These are phyloP conservation scores for Geotrichum citri-aurantii DNA, from an alignment of 1,139 yeast species.

Conservation along the genomic window DNA sequence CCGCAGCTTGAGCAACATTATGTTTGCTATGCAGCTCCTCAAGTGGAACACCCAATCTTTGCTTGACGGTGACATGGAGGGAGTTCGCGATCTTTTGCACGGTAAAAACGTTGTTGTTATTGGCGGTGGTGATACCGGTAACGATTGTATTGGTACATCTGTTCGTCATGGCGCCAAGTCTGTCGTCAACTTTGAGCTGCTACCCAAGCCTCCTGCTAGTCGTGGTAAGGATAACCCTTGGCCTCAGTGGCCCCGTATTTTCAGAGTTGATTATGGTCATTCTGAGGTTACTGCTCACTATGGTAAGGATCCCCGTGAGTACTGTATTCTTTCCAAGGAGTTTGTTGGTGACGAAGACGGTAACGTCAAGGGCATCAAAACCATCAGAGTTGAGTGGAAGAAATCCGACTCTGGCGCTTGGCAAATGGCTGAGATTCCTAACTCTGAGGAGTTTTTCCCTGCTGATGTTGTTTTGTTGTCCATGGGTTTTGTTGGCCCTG, in stretches of 20 bases:
- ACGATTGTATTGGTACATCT: slow-evolving; percentile 96
- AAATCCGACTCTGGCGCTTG: slow-evolving; percentile 93
- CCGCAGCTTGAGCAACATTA: slow-evolving; percentile 82
- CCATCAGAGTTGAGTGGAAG: slow-evolving; percentile 98
- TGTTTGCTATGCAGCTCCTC: slow-evolving; percentile 90
- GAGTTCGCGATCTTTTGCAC: slow-evolving; percentile 60
- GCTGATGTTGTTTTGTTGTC: slow-evolving; percentile 92
- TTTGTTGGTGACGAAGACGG: slow-evolving; percentile 93
- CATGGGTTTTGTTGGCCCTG: slow-evolving; percentile 98
- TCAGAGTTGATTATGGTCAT: slow-evolving; percentile 97
- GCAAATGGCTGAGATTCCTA: slow-evolving; percentile 98
- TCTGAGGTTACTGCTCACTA: slow-evolving; percentile 90
- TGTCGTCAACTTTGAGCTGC: slow-evolving; percentile 89
- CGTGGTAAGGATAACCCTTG: slow-evolving; percentile 97
- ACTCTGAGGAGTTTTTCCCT: slow-evolving; percentile 87
- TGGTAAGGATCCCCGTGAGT: slow-evolving; percentile 97
- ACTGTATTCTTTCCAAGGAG: slow-evolving; percentile 89
- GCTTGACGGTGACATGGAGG: slow-evolving; percentile 73
- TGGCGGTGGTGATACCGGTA: slow-evolving; percentile 99
- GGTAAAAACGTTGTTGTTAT: slow-evolving; percentile 93
- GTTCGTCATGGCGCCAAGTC: slow-evolving; percentile 96
- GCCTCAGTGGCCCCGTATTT: slow-evolving; percentile 99
- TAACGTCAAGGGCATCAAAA: slow-evolving; percentile 83
- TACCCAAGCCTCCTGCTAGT: slow-evolving; percentile 83
- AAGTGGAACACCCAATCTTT: slow-evolving; percentile 86